Percentiles rank a stretch among this genome's conserved stretches.
These are phyloP conservation scores for Metarhizium anisopliae DNA, from an alignment of 2,329 filamentous ascomycete genomes.

Conservation along the genomic window DNA sequence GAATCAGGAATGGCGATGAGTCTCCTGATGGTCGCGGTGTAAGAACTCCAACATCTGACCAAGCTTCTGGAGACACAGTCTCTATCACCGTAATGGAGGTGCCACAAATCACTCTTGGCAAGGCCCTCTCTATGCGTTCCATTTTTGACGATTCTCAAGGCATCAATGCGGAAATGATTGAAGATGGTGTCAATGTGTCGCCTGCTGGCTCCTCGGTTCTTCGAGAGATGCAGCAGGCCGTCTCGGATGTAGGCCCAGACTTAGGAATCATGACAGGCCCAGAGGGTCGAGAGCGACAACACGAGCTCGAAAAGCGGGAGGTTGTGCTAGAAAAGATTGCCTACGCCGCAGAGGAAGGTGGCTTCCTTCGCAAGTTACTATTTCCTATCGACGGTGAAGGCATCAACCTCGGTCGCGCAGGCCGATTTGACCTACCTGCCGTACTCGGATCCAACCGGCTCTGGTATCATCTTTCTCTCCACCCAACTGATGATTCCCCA, in stretches of 20 bases:
- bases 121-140: conserved; percentile 79
- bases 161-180: conserved; percentile 96
- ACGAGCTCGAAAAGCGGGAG: conserved; percentile 73
- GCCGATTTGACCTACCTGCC: conserved; percentile 68
- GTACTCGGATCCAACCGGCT: conserved; percentile 76
- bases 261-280: conserved; percentile 64
- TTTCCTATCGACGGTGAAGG: conserved; percentile 71
- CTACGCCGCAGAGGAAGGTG: conserved; percentile 70
- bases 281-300: conserved; percentile 62
- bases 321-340: conserved; percentile 78
- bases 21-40: conserved; percentile 55
- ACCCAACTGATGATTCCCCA: conserved; percentile 82
- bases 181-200: conserved; percentile 76
- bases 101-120: conserved; percentile 69
- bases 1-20: conserved; percentile 56
- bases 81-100: conserved; percentile 84
- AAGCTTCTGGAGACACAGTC: conserved; percentile 74
- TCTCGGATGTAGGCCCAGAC: conserved; percentile 68
- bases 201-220: conserved; percentile 71
- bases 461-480: conserved; percentile 89
- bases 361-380: conserved; percentile 72
- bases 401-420: conserved; percentile 69
- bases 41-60: conserved; percentile 56
- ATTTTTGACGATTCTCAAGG: conserved; percentile 89
- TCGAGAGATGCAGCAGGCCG: conserved; percentile 77